Evolutionary conservation across 2,329 filamentous ascomycete species (phyloP).

Genomic region (Epichloe brachyelytri): DNA sequence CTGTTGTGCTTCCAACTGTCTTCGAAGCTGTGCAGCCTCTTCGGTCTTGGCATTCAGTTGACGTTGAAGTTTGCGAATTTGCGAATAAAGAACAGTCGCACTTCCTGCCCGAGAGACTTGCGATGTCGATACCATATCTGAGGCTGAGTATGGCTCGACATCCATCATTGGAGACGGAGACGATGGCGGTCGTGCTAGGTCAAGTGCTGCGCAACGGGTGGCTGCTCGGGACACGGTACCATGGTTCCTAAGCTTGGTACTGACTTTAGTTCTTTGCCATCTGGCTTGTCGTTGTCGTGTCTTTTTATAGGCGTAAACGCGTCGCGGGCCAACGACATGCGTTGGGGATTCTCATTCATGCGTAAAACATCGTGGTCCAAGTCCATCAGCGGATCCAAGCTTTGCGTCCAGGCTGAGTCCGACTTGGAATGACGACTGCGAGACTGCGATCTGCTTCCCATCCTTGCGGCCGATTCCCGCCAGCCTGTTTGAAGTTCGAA

Average conservation of each 20-base stretch:
- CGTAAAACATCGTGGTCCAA: not conserved
- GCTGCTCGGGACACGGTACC: constrained; percentile 22
- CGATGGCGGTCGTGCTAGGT: constrained; percentile 20
- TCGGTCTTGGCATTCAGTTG: constrained; percentile 33
- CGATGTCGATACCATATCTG: not conserved
- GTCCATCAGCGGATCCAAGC: not conserved
- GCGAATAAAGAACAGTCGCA: constrained; percentile 29
- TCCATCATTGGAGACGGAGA: constrained; percentile 12
- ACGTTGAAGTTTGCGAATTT: constrained; percentile 35
- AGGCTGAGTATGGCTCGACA: not conserved
- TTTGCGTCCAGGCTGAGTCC: constrained; percentile 4
- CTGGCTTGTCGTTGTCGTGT: not conserved
- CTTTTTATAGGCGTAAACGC: not conserved
- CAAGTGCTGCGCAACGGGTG: constrained; percentile 26
- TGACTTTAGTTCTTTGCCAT: constrained; percentile 5
- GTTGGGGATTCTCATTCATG: not conserved
- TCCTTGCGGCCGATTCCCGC: not conserved
- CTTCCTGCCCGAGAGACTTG: constrained; percentile 11
- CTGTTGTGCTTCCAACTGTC: constrained; percentile 31
- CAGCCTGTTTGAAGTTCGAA: constrained; percentile 27
- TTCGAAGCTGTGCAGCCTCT: constrained; percentile 30
- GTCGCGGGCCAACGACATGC: not conserved
- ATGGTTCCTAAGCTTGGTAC: constrained; percentile 25
- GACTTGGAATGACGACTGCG: constrained; percentile 4
- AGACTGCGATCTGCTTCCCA: not conserved